These are phyloP conservation scores for Xylaria sp. DNA, from an alignment of 2,329 filamentous ascomycete genomes.

Conservation along the genomic window DNA sequence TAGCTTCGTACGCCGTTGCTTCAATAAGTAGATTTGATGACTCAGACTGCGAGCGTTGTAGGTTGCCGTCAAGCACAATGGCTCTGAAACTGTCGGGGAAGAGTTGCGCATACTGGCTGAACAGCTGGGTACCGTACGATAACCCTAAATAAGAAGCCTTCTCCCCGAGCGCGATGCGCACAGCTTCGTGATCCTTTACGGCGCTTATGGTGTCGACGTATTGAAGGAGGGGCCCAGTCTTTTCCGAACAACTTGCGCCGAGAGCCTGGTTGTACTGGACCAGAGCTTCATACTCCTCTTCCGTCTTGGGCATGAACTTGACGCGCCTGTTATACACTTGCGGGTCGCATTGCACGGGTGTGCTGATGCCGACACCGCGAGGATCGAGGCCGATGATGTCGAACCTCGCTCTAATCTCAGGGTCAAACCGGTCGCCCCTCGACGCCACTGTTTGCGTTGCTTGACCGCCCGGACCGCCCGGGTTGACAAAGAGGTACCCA, in stretches of 20 bases:
- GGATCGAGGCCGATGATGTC: conserved; percentile 52
- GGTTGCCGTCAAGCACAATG: conserved; percentile 51
- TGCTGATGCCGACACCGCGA: conserved; percentile 49
- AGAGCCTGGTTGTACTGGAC: conserved; percentile 47
- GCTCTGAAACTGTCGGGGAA: conserved; percentile 50
- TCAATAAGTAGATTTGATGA: conserved; percentile 44
- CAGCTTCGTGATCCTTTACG: conserved; percentile 40
- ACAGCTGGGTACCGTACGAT: conserved; percentile 53
- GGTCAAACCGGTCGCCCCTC: conserved; percentile 29
- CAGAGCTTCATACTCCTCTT: conserved; percentile 45
- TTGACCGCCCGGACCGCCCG: conserved; percentile 47
- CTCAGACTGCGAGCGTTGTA: conserved; percentile 48
- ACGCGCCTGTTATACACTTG: conserved; percentile 45
- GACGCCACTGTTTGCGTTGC: conserved; percentile 35
- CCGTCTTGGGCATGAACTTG: conserved; percentile 45
- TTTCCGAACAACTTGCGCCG: conserved; percentile 46
- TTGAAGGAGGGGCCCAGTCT: conserved; percentile 47
- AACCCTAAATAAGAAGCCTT: conserved; percentile 45
- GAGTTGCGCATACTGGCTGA: conserved; percentile 49
- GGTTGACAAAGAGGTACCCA: conserved; percentile 50
- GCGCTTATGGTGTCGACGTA: conserved; percentile 49
- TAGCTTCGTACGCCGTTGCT: conserved; percentile 44
- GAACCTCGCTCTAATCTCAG: conserved; percentile 42
- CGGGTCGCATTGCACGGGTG: conserved; percentile 46
- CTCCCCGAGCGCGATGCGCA: conserved; percentile 39